A percentile compares a stretch with the other conserved stretches of the same genome.
phyloP scores from a whole-genome alignment of 2,329 filamentous ascomycete species.

The Emergomyces africanus region DNA sequence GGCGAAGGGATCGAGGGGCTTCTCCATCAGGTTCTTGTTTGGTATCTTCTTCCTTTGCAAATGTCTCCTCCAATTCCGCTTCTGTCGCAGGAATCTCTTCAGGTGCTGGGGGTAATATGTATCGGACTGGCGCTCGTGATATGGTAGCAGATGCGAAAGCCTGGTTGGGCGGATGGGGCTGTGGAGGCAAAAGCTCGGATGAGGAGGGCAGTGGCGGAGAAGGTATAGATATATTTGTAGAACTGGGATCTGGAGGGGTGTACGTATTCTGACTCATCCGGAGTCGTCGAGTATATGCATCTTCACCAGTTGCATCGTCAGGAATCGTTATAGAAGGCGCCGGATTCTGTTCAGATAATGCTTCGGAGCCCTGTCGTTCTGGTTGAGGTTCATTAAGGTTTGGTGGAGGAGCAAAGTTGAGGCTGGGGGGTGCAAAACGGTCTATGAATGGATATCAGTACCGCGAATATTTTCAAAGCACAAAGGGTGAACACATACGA shows the following conservation, averaged over 20 bases:
- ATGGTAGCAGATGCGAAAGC: slow-evolving; percentile 46
- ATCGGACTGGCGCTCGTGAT: slow-evolving; percentile 65
- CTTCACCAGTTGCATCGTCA: slow-evolving; percentile 53
- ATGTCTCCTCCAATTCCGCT: slow-evolving; percentile 37
- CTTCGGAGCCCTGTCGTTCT: slow-evolving; percentile 10
- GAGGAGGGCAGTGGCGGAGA: slow-evolving; percentile 16
- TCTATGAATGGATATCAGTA: slow-evolving; percentile 19
- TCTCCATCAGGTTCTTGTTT: slow-evolving; percentile 23
- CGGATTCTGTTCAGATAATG: slow-evolving; percentile 14
- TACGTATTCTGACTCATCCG: slow-evolving; percentile 38
- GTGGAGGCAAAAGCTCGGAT: slow-evolving; percentile 21
- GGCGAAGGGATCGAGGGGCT: slow-evolving; percentile 48
- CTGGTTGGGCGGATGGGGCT: slow-evolving; percentile 28
- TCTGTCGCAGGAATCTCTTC: slow-evolving; percentile 41
- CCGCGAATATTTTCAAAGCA: slow-evolving; percentile 8
- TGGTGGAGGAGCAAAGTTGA: slow-evolving; percentile 40
- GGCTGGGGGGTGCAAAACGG: slow-evolving; percentile 38
- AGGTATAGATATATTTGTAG: slow-evolving; percentile 19
- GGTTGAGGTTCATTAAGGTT: slow-evolving; percentile 28
- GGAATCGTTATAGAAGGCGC: slow-evolving; percentile 32
- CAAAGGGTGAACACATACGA: slow-evolving; percentile 23
- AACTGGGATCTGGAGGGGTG: slow-evolving; percentile 13
- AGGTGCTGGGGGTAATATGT: slow-evolving; percentile 43
- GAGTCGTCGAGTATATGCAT: slow-evolving; percentile 53
- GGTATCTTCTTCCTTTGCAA: slow-evolving; percentile 26